phyloP scores from a whole-genome alignment of 2,329 filamentous ascomycete species.

The Fusarium brevicatenulatum region DNA sequence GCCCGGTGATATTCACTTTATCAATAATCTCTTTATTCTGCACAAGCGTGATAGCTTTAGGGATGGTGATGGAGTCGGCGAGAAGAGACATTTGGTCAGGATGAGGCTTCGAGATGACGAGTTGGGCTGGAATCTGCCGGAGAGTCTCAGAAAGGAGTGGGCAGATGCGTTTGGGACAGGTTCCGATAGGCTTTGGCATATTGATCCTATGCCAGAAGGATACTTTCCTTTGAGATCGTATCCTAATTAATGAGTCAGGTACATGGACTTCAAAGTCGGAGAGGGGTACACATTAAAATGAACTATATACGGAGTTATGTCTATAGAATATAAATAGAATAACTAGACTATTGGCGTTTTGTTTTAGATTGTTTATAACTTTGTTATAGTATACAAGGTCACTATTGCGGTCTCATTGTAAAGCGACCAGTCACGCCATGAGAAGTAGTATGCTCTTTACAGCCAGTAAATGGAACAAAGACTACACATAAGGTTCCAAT shows the following conservation, averaged over 20 bases:
- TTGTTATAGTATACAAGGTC: no score
- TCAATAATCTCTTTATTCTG: constrained; percentile 70
- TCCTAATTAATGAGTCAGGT: constrained; percentile 55
- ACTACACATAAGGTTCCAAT: no score
- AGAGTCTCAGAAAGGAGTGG: constrained; percentile 61
- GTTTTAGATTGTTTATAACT: no score
- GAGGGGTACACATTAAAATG: rapidly evolving
- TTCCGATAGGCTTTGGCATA: constrained; percentile 61
- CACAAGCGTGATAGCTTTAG: constrained; percentile 57
- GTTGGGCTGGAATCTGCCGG: constrained; percentile 62
- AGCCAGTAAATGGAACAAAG: no score
- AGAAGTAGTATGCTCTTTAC: no score
- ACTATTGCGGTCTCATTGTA: no score
- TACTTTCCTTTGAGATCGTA: constrained; percentile 65
- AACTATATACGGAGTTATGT: rapidly evolving
- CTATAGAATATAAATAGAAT: background rate
- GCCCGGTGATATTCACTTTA: constrained; percentile 68
- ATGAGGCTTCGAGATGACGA: constrained; percentile 65
- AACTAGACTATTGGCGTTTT: background rate
- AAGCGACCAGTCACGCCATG: no score
- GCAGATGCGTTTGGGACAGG: constrained; percentile 59
- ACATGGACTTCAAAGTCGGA: rapidly evolving
- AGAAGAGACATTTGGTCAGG: constrained; percentile 63
- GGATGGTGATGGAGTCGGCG: background rate
- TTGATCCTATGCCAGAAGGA: constrained; percentile 67